Percentiles rank a stretch among this genome's conserved stretches.
phyloP scores from a whole-genome alignment of 139 green algal species.

The Dunaliella sp. region DNA sequence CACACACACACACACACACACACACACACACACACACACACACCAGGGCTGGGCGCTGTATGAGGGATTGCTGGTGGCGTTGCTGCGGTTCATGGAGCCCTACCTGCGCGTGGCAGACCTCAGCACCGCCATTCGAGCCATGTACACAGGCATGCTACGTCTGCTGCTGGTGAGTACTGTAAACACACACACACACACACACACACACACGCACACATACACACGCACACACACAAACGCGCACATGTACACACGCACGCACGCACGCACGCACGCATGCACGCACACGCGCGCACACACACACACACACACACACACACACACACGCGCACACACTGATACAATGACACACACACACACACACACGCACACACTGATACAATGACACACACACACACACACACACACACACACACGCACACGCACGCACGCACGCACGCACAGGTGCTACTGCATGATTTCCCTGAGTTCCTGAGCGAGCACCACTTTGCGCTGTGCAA shows the following conservation, averaged over 20 bases:
- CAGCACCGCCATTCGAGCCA: conserved; percentile 18
- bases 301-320: background rate
- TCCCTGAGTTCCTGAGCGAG: conserved; percentile 99
- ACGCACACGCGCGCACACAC: background rate
- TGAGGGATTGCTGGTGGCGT: conserved; percentile 56
- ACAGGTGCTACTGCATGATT: conserved; percentile 94
- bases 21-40: conserved; percentile 3
- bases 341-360: background rate
- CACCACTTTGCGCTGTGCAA: conserved; percentile 94
- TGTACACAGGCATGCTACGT: conserved; percentile 95
- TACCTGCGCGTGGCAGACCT: conserved; percentile 78
- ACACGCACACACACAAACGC: background rate
- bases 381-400: background rate
- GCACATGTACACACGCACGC: background rate
- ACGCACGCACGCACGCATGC: background rate
- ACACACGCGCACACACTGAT: background rate
- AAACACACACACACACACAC: background rate
- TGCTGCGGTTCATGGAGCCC: conserved; percentile 96
- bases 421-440: background rate
- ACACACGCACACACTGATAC: background rate
- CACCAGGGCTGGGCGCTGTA: conserved; percentile 33
- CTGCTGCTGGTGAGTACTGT: conserved; percentile 80
- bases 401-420: background rate
- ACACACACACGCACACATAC: background rate
- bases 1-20: conserved; percentile 41